Evolutionary conservation across 257 asterid species (phyloP).

Genomic region (Prunella vulgaris): DNA sequence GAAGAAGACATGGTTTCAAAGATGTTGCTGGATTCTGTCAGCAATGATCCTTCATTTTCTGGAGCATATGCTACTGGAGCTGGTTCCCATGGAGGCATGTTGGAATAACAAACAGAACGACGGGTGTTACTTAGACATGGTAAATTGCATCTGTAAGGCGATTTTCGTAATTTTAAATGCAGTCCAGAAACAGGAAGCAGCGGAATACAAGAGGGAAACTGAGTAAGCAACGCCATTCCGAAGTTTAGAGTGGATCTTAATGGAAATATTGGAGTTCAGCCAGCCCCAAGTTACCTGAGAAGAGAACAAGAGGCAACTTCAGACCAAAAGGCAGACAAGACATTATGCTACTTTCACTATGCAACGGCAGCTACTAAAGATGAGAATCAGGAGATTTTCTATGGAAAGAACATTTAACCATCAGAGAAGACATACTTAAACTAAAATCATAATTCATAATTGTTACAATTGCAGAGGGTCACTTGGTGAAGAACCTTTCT

Average conservation of each 20-base stretch:
- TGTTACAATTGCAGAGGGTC: no score
- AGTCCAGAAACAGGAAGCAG: constrained; percentile 24
- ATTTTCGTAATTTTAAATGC: constrained; percentile 30
- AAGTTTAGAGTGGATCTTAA: constrained; percentile 24
- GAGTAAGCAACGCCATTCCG: constrained; percentile 45
- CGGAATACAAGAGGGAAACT: constrained; percentile 35
- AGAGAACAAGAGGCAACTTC: constrained; percentile 20
- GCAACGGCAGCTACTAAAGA: background rate
- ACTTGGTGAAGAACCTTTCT: background rate
- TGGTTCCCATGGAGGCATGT: constrained; percentile 63
- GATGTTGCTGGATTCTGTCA: constrained; percentile 40
- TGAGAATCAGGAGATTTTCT: background rate
- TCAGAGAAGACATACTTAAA: background rate
- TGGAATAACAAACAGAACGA: constrained; percentile 36
- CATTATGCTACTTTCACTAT: background rate
- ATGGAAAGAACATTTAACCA: background rate
- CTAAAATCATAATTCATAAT: no score
- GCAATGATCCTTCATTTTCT: constrained; percentile 33
- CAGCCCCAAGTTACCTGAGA: constrained; percentile 33
- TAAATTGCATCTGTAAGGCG: constrained; percentile 16
- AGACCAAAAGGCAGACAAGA: constrained; percentile 11
- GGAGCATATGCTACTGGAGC: constrained; percentile 57
- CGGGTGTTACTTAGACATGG: background rate
- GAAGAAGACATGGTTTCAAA: constrained; percentile 58
- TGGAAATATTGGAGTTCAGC: background rate